Base-by-base conservation (phyloP, 768 basidiomycete genomes). In the Naganishia randhawae region DNA sequence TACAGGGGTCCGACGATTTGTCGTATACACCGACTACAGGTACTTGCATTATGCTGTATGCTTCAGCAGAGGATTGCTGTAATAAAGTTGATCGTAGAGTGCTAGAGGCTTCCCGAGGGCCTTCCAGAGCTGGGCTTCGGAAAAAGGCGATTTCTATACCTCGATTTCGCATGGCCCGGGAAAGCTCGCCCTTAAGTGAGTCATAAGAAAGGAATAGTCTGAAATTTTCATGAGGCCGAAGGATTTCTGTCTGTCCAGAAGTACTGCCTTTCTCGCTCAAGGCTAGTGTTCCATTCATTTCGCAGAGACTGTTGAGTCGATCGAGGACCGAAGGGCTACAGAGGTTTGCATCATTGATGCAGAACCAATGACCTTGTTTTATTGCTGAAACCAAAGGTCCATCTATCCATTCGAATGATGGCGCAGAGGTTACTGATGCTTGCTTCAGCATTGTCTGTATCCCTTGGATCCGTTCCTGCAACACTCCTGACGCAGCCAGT, bases 161-260 rank as follows among this genome's bases (percentile, higher is more conserved):
- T 66, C 96, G 87, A 80, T 99, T 99, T 29, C 96, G 89, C 96
- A 99, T 99, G 1, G 96, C 96, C 41, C 96, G 85, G 1, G 96
- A 98, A 13, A 98, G 82, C 80, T 99, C 96, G 51, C 96, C 96
- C 70, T 88, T 85, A 70, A 88, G 87, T 32, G 92, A 90, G 76
- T 99, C 91, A 62, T 94, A 87, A 1, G 88, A 86, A 92, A 99
- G 95, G 81, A 98, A 89, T 6, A 99, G 82, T 31, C 94, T 85
- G 81, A 99, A 99, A 72, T 88, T 83, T 1, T 89, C 86, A 76
- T 98, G 94, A 1, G 96, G 94, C 48, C 80, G 82, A 70, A 98
- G 81, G 62, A 87, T 78, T 73, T 92, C 86, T 2, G 92, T 86
- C 25, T 83, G 80, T 29, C 91, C 92, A 68, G 89, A 81, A 61